Percentiles rank a stretch among this genome's conserved stretches.
These are phyloP conservation scores for Kwoniella dejecticola DNA, from an alignment of 768 basidiomycete species.

Conservation along the genomic window DNA sequence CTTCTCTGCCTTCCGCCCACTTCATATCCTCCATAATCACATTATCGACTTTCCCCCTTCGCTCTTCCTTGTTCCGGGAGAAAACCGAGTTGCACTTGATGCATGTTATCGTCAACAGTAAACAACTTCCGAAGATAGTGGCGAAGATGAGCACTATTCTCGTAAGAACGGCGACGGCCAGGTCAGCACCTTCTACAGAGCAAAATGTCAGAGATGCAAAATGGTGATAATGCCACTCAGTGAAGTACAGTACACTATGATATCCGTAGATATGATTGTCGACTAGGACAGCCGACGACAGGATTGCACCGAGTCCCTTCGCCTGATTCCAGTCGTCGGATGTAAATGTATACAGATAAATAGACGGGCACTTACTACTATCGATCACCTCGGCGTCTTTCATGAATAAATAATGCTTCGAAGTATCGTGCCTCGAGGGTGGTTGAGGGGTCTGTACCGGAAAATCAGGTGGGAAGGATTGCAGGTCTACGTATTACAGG, in stretches of 20 bases:
- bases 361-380: constrained; percentile 36
- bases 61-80: constrained; percentile 3
- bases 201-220: too few species aligned
- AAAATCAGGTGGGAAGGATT: constrained; percentile 37
- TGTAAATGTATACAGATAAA: too few species aligned
- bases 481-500: constrained; percentile 23
- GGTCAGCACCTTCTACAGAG: too few species aligned
- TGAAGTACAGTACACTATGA: too few species aligned
- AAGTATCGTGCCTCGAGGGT: not conserved
- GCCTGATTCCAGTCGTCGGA: too few species aligned
- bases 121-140: constrained; percentile 18
- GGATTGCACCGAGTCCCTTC: too few species aligned
- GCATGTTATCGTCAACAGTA: constrained; percentile 22
- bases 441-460: constrained; percentile 26
- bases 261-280: too few species aligned
- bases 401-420: constrained; percentile 33
- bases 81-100: constrained; percentile 17
- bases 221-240: too few species aligned
- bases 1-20: constrained; percentile 42
- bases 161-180: not conserved
- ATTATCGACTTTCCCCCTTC: constrained; percentile 21
- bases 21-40: constrained; percentile 40
- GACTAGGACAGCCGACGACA: too few species aligned
- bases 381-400: constrained; percentile 25
- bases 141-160: constrained; percentile 37